Evolutionary conservation across 2,329 filamentous ascomycete genomes (phyloP), one percentile per base, ranked within the genome.

Genomic region (Whalleya microplaca): DNA sequence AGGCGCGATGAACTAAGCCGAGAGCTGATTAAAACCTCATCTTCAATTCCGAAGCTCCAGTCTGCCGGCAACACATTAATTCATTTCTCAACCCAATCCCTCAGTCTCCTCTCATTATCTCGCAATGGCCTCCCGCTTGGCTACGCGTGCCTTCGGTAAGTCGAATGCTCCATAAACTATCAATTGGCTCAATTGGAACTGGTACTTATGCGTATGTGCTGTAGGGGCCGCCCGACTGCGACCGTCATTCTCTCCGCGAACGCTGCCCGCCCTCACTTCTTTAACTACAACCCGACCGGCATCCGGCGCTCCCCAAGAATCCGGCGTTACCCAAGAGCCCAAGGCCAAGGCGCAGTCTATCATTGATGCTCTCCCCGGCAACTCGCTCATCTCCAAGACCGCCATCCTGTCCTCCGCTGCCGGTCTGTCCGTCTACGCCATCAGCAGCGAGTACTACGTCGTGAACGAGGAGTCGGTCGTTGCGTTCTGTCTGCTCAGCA

Each of bases 381-480:
- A 86, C 85, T 94, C 85, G 73, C 83, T 97, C 65, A 81, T 96
- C 74, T 96, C 92, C 78, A 99, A 99, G 89, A 92, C 92, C 69
- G 95, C 95, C 72, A 94, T 97, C 75, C 89, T 99, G 72, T 98
- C 94, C 73, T 93, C 92, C 71, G 89, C 89, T 65, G 91, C 95
- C 72, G 94, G 90, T 80, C 79, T 96, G 70, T 93, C 91, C 72
- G 85, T 96, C 77, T 96, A 95, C 75, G 95, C 92, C 73, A 92
- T 99, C 80, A 96, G 91, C 88, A 99, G 96, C 82, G 95, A 99
- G 86, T 92, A 98, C 84, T 98, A 97, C 80, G 92, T 99, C 76
- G 85, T 99, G 80, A 99, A 99, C 83, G 95, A 99, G 85, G 95
- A 99, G 84, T 90, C 93, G 64, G 90, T 99, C 74, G 91, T 96